Evolutionary conservation across 179 eudicot species (phyloP).

Genomic region (Gypsophila paniculata): DNA sequence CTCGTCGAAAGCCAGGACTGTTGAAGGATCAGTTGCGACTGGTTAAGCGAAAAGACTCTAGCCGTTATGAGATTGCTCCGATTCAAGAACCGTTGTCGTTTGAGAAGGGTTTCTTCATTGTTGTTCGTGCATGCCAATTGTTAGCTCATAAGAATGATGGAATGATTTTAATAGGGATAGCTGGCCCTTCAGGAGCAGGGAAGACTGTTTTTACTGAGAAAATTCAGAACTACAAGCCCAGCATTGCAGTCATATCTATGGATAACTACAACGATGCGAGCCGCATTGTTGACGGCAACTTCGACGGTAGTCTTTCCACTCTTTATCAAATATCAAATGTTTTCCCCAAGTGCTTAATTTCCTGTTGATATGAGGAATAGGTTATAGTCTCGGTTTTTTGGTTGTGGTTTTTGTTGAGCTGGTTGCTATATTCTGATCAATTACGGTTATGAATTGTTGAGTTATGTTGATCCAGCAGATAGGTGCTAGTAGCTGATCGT

Average conservation of each 20-base stretch:
- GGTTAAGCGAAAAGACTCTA: constrained; percentile 63
- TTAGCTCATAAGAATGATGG: constrained; percentile 82
- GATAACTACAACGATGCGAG: constrained; percentile 87
- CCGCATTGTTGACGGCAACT: constrained; percentile 90
- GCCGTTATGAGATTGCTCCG: constrained; percentile 69
- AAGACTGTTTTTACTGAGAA: constrained; percentile 89
- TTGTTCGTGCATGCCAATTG: constrained; percentile 88
- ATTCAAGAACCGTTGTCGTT: constrained; percentile 66
- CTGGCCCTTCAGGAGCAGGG: constrained; percentile 98
- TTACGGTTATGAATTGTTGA: background rate
- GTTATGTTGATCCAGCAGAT: background rate
- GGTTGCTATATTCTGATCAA: background rate
- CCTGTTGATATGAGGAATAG: background rate
- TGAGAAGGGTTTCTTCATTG: constrained; percentile 88
- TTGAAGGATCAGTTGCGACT: constrained; percentile 82
- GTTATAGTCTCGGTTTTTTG: background rate
- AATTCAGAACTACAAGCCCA: constrained; percentile 73
- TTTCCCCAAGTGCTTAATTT: constrained; percentile 1
- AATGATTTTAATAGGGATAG: constrained; percentile 77
- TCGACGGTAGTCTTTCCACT: constrained; percentile 55
- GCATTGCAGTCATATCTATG: constrained; percentile 83
- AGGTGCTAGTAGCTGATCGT: constrained; percentile 18
- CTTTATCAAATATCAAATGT: background rate
- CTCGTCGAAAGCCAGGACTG: constrained; percentile 69
- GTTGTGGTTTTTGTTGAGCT: background rate